phyloP scores from a whole-genome alignment of 2,329 filamentous ascomycete species.

The Aureobasidium namibiae region DNA sequence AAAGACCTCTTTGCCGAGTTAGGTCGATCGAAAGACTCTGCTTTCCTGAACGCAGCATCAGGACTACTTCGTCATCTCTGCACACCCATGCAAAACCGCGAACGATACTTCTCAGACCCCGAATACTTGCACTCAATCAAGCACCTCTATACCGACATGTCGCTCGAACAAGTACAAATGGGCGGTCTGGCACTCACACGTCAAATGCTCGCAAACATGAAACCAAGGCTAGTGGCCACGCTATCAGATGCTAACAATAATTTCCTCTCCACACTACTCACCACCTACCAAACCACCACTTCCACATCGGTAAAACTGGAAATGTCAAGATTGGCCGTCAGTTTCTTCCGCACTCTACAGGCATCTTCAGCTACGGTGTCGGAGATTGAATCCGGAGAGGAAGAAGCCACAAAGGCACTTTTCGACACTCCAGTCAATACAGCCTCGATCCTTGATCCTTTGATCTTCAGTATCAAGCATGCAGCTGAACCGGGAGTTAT shows the following conservation, averaged over 20 bases:
- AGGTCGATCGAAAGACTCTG: conserved; percentile 9
- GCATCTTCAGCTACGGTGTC: neutral
- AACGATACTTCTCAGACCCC: conserved; percentile 8
- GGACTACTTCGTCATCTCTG: conserved; percentile 15
- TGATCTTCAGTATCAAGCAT: conserved; percentile 11
- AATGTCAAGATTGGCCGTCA: neutral
- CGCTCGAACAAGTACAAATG: conserved; percentile 14
- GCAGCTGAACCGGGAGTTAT: conserved; percentile 9
- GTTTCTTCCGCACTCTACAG: conserved; percentile 1
- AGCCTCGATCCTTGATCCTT: conserved; percentile 4
- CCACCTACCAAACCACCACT: neutral
- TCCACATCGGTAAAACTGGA: neutral
- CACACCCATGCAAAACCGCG: conserved; percentile 7
- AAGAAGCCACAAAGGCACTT: neutral
- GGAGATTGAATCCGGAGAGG: neutral
- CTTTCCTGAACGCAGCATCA: conserved; percentile 15
- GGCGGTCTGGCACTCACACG: conserved; percentile 13
- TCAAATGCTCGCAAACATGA: conserved; percentile 11
- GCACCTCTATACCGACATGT: neutral
- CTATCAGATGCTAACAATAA: neutral
- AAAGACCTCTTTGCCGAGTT: neutral
- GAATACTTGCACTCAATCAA: neutral
- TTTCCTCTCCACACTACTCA: neutral
- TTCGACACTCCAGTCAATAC: neutral
- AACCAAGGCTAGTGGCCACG: neutral